Base-by-base conservation (phyloP, 2,329 filamentous ascomycete genomes). In the Pseudocercospora pini-densiflorae region DNA sequence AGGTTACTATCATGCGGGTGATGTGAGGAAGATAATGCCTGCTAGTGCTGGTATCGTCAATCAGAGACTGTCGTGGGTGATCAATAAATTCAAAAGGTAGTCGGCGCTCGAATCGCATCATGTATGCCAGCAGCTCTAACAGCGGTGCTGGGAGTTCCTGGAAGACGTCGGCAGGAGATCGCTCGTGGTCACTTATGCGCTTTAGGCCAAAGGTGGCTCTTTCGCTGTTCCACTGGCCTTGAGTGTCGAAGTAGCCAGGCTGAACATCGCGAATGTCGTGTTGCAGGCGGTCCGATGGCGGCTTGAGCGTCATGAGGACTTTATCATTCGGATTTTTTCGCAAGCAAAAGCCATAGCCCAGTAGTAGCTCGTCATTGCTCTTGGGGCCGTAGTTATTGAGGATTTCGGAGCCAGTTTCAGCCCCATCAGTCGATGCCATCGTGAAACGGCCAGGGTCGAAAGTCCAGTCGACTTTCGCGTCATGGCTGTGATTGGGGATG, bases 341-440 rank as follows among this genome's bases (percentile, higher is more conserved):
- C 14, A 84, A 77, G 65, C 80, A 82, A 73, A 86, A 86, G 3
- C 84, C 84, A 64, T 86, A 86, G 3, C 84, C 84, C 54, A 84
- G 79, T 1, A 86, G 75, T 1, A 86, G 74, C 70, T 86, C 83
- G 67, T 84, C 83, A 59, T 86, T 86, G 5, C 80, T 77, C 68
- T 86, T 86, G 1, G 83, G 80, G 0, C 81, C 84, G 63, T 86
- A 86, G 70, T 86, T 86, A 72, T 86, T 86, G 75, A 79, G 83
- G 1, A 86, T 73, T 67, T 86, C 80, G 3, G 77, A 75, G 2
- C 80, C 82, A 4, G 74, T 67, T 3, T 70, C 45, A 2, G 81
- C 69, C 0, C 64, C 63, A 4, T 81, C 76, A 3, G 77, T 74
- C 27, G 79, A 68, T 8, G 76, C 76, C 23, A 85, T 72, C 9